Evolutionary conservation across 495 filamentous ascomycete species (phyloP).

Genomic region (Penicillium tannophilum): DNA sequence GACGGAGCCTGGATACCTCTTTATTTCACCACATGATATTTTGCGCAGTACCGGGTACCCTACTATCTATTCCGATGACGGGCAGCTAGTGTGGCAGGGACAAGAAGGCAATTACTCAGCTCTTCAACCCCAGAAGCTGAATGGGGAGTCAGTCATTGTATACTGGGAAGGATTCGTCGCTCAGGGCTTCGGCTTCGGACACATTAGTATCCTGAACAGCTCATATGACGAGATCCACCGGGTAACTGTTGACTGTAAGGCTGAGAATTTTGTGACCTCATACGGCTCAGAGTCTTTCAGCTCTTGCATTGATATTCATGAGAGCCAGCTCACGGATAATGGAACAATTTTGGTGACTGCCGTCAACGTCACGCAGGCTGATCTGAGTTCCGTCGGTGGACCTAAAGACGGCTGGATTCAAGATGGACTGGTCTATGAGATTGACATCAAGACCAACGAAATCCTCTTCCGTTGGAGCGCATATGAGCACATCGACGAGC

Average conservation of each 20-base stretch:
- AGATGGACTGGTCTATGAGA: slow-evolving; percentile 53
- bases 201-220: slow-evolving; percentile 42
- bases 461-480: slow-evolving; percentile 42
- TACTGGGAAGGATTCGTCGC: slow-evolving; percentile 27
- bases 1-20: slow-evolving; percentile 28
- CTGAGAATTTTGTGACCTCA: slow-evolving; percentile 25
- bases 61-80: slow-evolving; percentile 31
- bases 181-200: slow-evolving; percentile 31
- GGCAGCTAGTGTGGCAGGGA: slow-evolving; percentile 32
- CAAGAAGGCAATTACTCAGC: slow-evolving; percentile 19
- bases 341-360: slow-evolving; percentile 55
- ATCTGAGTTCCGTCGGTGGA: slow-evolving; percentile 46
- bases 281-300: slow-evolving; percentile 18
- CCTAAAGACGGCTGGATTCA: slow-evolving; percentile 51
- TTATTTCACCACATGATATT: slow-evolving; percentile 22
- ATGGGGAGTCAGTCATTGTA: slow-evolving; percentile 28
- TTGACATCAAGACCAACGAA: slow-evolving; percentile 42
- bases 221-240: slow-evolving; percentile 46
- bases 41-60: slow-evolving; percentile 12
- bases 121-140: slow-evolving; percentile 25
- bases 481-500: slow-evolving; percentile 18
- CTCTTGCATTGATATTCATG: slow-evolving; percentile 42
- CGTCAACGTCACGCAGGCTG: slow-evolving; percentile 49
- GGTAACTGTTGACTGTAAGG: slow-evolving; percentile 24
- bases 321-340: slow-evolving; percentile 43